phyloP scores from a whole-genome alignment of 1,284 basidiomycete genomes.

The Sporisorium graminicola region DNA sequence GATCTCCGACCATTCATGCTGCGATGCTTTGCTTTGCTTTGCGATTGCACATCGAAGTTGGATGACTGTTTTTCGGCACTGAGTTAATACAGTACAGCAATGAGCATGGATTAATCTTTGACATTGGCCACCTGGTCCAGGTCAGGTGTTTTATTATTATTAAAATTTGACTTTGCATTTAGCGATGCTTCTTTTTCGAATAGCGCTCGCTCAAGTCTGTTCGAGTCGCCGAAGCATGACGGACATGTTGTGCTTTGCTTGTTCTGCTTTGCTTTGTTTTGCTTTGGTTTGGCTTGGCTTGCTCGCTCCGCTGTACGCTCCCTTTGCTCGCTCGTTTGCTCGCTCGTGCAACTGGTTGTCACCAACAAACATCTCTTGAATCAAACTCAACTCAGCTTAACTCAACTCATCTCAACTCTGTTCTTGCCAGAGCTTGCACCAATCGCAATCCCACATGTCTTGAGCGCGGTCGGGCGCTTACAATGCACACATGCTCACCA shows the following conservation, averaged over 20 bases:
- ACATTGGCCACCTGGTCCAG: too few species aligned
- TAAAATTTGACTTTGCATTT: too few species aligned
- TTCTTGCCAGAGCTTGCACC: neutral
- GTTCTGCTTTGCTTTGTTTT: neutral
- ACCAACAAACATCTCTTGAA: constrained; percentile 7
- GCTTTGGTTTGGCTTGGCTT: neutral
- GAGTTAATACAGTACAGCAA: too few species aligned
- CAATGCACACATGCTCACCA: neutral
- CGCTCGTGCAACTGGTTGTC: constrained; percentile 5
- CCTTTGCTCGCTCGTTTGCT: neutral
- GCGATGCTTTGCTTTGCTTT: too few species aligned
- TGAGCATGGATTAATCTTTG: too few species aligned
- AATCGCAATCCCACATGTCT: neutral
- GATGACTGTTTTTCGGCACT: too few species aligned
- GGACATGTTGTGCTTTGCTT: neutral
- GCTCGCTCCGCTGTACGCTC: neutral
- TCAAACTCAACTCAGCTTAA: too few species aligned
- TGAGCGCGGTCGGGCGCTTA: neutral
- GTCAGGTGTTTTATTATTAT: too few species aligned
- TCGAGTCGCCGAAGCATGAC: constrained; percentile 3
- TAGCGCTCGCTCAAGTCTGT: constrained; percentile 3
- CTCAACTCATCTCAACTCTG: too few species aligned
- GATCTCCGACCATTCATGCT: neutral
- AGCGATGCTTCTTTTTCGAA: neutral
- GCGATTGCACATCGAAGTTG: too few species aligned